phyloP scores from a whole-genome alignment of 495 filamentous ascomycete genomes.

The Penicillium waksmanii region DNA sequence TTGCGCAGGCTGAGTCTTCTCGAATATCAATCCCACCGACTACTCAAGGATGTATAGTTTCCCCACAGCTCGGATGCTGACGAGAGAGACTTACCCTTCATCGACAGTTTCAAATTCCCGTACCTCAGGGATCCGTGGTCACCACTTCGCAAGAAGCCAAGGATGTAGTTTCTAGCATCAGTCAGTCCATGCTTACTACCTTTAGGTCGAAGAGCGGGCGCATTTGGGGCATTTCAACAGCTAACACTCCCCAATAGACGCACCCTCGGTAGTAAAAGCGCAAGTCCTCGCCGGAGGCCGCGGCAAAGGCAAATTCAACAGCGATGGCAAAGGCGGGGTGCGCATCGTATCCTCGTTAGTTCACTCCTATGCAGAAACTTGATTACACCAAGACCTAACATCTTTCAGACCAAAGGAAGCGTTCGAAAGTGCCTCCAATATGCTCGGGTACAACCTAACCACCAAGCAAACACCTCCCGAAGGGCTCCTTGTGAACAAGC shows the following conservation, averaged over 20 bases:
- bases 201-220: background rate
- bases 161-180: slow-evolving; percentile 28
- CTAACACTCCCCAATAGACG: slow-evolving; percentile 17
- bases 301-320: slow-evolving; percentile 36
- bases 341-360: slow-evolving; percentile 33
- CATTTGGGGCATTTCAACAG: background rate
- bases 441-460: slow-evolving; percentile 38
- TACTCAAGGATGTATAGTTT: slow-evolving; percentile 31
- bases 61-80: background rate
- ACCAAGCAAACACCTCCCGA: slow-evolving; percentile 36
- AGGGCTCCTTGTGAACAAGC: slow-evolving; percentile 36
- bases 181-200: slow-evolving; percentile 13
- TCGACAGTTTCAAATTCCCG: slow-evolving; percentile 34
- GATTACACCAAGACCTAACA: background rate
- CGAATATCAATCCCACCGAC: slow-evolving; percentile 33
- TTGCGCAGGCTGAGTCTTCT: slow-evolving; percentile 28
- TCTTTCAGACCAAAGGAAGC: slow-evolving; percentile 30
- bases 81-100: slow-evolving; percentile 3
- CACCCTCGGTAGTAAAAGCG: slow-evolving; percentile 36
- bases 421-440: slow-evolving; percentile 34
- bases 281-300: slow-evolving; percentile 40
- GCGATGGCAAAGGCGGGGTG: slow-evolving; percentile 37
- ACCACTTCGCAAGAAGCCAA: slow-evolving; percentile 27
- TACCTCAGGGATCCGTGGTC: slow-evolving; percentile 32
- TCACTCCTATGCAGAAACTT: background rate